phyloP scores from a whole-genome alignment of 352 stramenopile genomes.

The Phytophthora idaei region DNA sequence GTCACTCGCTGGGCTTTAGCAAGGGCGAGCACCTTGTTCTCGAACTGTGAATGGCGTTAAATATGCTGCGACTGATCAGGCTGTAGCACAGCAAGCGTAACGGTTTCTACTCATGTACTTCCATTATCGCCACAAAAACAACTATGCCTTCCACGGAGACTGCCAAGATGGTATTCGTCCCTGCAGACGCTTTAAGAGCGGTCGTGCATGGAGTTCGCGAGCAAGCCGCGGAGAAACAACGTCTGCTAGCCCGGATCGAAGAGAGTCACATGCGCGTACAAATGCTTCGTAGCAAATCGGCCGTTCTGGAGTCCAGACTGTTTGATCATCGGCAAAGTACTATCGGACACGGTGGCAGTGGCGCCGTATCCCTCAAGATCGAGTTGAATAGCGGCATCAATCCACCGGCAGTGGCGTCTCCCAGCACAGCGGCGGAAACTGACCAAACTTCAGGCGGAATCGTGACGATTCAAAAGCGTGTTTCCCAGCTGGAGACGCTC shows the following conservation, averaged over 20 bases:
- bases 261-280: constrained; percentile 44
- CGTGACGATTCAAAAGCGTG: constrained; percentile 47
- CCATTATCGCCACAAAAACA: not conserved
- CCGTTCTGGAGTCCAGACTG: constrained; percentile 53
- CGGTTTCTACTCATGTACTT: not conserved
- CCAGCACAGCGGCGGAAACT: not conserved
- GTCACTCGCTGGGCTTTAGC: too few species aligned
- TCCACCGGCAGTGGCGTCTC: not conserved
- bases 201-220: constrained; percentile 42
- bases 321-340: constrained; percentile 52
- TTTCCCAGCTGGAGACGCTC: constrained; percentile 63
- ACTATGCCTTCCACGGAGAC: constrained; percentile 15
- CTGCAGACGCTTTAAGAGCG: constrained; percentile 43
- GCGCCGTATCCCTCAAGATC: constrained; percentile 2
- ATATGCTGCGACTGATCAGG: not conserved
- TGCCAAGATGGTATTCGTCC: constrained; percentile 45
- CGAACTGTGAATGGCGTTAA: not conserved
- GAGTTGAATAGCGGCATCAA: not conserved
- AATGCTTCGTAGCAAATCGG: constrained; percentile 44
- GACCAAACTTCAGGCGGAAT: constrained; percentile 30
- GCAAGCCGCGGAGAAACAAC: constrained; percentile 47
- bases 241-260: constrained; percentile 40
- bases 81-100: not conserved
- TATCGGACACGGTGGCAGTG: constrained; percentile 4
- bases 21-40: not conserved